Conservation (phyloP, 1,284 basidiomycete species). For the Erythrobasidium hasegawianum region DNA sequence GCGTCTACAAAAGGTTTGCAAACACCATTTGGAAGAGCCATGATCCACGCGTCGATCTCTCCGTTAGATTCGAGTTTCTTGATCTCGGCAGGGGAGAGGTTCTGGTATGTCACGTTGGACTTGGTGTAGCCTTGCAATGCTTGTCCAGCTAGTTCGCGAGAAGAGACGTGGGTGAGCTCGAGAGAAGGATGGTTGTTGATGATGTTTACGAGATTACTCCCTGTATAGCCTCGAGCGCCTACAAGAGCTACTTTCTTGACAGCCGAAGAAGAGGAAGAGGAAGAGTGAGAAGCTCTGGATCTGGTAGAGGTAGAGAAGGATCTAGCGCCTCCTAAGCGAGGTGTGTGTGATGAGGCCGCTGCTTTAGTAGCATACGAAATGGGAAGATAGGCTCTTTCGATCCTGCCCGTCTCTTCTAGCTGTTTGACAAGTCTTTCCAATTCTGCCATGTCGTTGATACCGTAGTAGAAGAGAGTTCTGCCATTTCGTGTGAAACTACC, state of each 20-base stretch:
- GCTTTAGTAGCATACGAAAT: conserved; percentile 51
- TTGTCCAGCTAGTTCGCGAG: conserved; percentile 84
- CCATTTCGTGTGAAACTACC: conserved; percentile 95
- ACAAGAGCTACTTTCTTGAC: conserved; percentile 83
- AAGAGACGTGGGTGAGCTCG: conserved; percentile 88
- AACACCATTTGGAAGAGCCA: conserved; percentile 95
- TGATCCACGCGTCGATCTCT: conserved; percentile 92
- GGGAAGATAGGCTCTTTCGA: conserved; percentile 82
- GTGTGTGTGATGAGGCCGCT: conserved; percentile 53
- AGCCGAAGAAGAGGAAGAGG: conserved; percentile 14
- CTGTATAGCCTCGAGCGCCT: conserved; percentile 93
- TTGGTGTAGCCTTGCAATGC: conserved; percentile 80
- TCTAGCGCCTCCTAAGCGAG: conserved; percentile 55
- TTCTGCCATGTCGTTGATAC: conserved; percentile 84
- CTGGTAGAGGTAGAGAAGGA: conserved; percentile 73
- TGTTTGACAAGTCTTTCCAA: conserved; percentile 79
- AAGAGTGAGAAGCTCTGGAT: conserved; percentile 38
- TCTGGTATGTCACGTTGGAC: conserved; percentile 67
- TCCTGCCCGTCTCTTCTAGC: conserved; percentile 80
- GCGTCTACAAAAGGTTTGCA: conserved; percentile 98
- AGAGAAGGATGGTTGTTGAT: conserved; percentile 82
- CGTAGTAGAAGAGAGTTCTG: conserved; percentile 92
- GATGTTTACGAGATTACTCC: conserved; percentile 81
- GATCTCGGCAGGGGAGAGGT: conserved; percentile 71
- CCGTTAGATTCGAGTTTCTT: conserved; percentile 79